phyloP scores from a whole-genome alignment of 768 basidiomycete species.

The Mrakia gelida region DNA sequence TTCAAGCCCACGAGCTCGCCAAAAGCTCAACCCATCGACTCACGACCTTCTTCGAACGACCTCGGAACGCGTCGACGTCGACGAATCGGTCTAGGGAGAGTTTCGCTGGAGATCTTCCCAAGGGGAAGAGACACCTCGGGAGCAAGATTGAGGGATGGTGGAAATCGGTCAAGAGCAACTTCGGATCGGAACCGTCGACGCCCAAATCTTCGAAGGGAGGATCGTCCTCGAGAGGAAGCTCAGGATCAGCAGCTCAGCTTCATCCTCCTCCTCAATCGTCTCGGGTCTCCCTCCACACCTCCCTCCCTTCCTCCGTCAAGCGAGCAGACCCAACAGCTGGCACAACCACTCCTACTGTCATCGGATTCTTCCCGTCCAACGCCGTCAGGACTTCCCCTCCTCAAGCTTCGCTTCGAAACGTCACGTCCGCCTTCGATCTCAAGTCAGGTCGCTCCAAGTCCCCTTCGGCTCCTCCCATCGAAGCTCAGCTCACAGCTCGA shows the following conservation, averaged over 20 bases:
- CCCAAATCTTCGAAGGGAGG: constrained; percentile 5
- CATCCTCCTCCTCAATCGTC: background rate
- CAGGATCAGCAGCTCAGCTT: background rate
- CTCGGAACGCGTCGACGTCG: constrained; percentile 36
- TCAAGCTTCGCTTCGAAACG: background rate
- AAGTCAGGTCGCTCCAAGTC: constrained; percentile 1
- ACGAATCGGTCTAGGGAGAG: constrained; percentile 36
- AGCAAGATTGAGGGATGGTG: constrained; percentile 47
- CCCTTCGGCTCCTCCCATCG: constrained; percentile 12
- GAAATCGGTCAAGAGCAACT: constrained; percentile 45
- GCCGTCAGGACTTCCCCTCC: constrained; percentile 10
- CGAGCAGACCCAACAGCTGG: background rate
- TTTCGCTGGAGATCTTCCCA: constrained; percentile 18
- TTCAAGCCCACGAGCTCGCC: constrained; percentile 16
- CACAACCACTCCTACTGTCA: background rate
- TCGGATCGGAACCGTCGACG: constrained; percentile 36
- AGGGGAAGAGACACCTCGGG: constrained; percentile 39
- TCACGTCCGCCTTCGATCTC: constrained; percentile 15
- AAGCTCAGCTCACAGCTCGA: background rate
- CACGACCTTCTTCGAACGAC: constrained; percentile 35
- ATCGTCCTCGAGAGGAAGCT: background rate
- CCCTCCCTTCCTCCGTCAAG: constrained; percentile 13
- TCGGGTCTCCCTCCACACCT: constrained; percentile 5
- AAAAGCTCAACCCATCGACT: constrained; percentile 19
- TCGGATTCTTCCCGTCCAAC: constrained; percentile 21